phyloP scores from a whole-genome alignment of 108 stramenopile species.

The Nitzschia sp. region DNA sequence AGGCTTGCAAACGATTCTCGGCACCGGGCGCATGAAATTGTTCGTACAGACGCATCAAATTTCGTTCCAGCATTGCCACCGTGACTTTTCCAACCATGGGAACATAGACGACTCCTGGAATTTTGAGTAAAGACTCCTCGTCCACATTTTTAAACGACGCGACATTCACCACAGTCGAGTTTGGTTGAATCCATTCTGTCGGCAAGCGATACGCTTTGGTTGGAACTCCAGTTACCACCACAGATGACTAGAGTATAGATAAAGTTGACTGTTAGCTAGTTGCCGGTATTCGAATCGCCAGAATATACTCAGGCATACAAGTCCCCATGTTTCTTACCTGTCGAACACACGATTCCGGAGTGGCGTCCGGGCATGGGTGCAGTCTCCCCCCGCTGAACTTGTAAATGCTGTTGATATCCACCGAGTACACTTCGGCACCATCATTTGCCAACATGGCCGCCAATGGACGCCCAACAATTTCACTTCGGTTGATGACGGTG shows the following conservation, averaged over 20 bases:
- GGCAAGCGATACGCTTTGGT: constrained; percentile 89
- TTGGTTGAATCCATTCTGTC: constrained; percentile 89
- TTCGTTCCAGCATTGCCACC: constrained; percentile 94
- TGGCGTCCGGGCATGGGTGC: constrained; percentile 60
- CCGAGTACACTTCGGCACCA: constrained; percentile 93
- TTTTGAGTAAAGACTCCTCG: constrained; percentile 84
- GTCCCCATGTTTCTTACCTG: too few species aligned
- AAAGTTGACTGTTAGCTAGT: too few species aligned
- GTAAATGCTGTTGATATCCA: constrained; percentile 94
- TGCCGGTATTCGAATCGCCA: too few species aligned
- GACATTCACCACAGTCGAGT: constrained; percentile 95
- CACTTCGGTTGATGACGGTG: constrained; percentile 93
- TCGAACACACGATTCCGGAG: constrained; percentile 89
- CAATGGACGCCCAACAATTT: constrained; percentile 96
- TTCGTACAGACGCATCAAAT: constrained; percentile 90
- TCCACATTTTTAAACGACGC: constrained; percentile 95
- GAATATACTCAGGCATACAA: too few species aligned
- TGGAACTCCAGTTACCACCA: constrained; percentile 94
- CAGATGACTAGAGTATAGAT: constrained; percentile 82
- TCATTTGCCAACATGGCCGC: constrained; percentile 98
- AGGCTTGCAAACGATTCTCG: not conserved
- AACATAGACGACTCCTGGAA: constrained; percentile 89
- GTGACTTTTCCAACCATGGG: constrained; percentile 97
- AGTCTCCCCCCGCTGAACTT: constrained; percentile 71
- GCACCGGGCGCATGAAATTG: constrained; percentile 78